Percentiles rank a stretch among this genome's conserved stretches.
Evolutionary conservation across 2,329 filamentous ascomycete genomes (phyloP).

Genomic region (Penicillium oxalicum): DNA sequence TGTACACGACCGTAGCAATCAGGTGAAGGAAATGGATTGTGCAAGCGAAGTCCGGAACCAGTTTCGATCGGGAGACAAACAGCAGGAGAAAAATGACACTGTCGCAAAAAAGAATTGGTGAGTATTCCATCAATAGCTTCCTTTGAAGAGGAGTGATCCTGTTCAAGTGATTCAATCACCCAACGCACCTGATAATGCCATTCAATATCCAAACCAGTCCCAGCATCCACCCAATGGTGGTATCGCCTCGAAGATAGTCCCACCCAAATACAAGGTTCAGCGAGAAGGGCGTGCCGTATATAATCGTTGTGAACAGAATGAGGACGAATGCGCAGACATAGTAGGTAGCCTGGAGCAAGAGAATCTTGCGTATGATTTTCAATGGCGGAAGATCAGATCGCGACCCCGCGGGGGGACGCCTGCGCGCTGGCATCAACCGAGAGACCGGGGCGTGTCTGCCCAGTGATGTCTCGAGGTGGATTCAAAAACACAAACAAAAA

Average conservation of each 20-base stretch:
- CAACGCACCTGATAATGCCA: constrained; percentile 55
- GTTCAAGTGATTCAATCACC: too few relatives aligned
- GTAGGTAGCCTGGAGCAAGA: constrained; percentile 59
- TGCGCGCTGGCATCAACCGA: constrained; percentile 41
- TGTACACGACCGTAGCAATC: constrained; percentile 70
- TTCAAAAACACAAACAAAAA: too few relatives aligned
- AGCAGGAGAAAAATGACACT: constrained; percentile 80
- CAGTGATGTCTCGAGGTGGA: neutral
- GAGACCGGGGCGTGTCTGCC: constrained; percentile 2
- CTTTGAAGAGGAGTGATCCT: too few relatives aligned
- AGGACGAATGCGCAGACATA: constrained; percentile 57
- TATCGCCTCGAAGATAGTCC: constrained; percentile 59
- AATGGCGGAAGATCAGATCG: constrained; percentile 61
- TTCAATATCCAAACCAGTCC: constrained; percentile 63
- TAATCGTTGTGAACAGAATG: constrained; percentile 62
- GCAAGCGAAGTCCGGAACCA: constrained; percentile 89
- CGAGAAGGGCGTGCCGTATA: constrained; percentile 56
- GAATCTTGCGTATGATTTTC: constrained; percentile 62
- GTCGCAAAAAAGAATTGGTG: neutral
- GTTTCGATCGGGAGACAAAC: constrained; percentile 80
- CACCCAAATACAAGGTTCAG: constrained; percentile 58
- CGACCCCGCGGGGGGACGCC: constrained; percentile 59
- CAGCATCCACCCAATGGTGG: constrained; percentile 64
- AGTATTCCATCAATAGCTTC: neutral
- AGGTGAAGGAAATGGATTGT: constrained; percentile 83